Percentiles rank a stretch among this genome's conserved stretches.
phyloP scores from a whole-genome alignment of 225 moss, liverwort and hornwort genomes.

The Bryum argenteum region DNA sequence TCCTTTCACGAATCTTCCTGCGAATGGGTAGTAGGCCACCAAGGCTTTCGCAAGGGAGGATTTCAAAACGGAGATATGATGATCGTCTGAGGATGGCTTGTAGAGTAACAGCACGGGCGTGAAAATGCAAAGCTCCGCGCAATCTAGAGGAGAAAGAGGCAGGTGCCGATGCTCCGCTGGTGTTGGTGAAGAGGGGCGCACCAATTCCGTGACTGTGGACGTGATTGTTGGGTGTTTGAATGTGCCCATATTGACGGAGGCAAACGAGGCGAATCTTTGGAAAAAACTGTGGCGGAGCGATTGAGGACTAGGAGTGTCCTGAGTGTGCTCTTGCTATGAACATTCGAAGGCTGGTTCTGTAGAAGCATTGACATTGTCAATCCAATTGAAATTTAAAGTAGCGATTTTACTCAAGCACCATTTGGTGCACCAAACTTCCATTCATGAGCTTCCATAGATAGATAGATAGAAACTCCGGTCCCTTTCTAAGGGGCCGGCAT shows the following conservation, averaged over 20 bases:
- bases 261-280: too few relatives aligned
- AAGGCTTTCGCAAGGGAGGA: constrained; percentile 23
- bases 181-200: background rate
- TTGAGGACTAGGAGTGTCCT: too few relatives aligned
- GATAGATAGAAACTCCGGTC: too few relatives aligned
- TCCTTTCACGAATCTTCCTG: constrained; percentile 34
- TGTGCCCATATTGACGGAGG: background rate
- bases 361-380: too few relatives aligned
- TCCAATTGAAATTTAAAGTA: too few relatives aligned
- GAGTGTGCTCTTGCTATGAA: too few relatives aligned
- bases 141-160: background rate
- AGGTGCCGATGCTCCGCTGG: constrained; percentile 8
- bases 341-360: too few relatives aligned
- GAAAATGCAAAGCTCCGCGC: background rate
- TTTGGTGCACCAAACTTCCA: too few relatives aligned
- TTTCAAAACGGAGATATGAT: background rate
- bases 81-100: background rate
- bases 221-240: background rate
- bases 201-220: background rate
- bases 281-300: too few relatives aligned
- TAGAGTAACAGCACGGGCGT: constrained; percentile 34
- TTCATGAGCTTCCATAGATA: too few relatives aligned
- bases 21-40: constrained; percentile 46
- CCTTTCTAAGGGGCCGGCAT: too few relatives aligned
- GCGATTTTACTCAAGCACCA: too few relatives aligned